phyloP scores from a whole-genome alignment of 1,139 yeast species.

The Diutina pseudorugosa region DNA sequence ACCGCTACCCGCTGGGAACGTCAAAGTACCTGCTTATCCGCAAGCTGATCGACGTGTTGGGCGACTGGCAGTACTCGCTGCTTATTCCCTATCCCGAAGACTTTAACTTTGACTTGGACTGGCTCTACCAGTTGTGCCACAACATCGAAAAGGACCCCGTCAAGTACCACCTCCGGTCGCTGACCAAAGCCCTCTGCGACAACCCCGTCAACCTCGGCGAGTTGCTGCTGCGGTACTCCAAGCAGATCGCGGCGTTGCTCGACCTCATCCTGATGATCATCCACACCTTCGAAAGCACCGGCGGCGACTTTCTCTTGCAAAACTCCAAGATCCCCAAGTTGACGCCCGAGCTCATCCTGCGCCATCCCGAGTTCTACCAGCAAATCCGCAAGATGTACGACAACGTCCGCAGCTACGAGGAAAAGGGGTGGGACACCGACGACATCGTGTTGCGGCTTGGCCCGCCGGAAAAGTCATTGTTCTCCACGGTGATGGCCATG shows the following conservation, averaged over 20 bases:
- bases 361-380: constrained; percentile 14
- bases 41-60: constrained; percentile 24
- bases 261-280: constrained; percentile 19
- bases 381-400: constrained; percentile 14
- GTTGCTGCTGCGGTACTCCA: constrained; percentile 16
- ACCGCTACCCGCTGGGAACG: constrained; percentile 43
- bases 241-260: constrained; percentile 16
- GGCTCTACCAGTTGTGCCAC: constrained; percentile 31
- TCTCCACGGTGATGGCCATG: constrained; percentile 4
- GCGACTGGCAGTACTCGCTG: constrained; percentile 17
- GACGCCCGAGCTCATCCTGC: constrained; percentile 15
- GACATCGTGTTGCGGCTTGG: constrained; percentile 27
- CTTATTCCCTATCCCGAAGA: constrained; percentile 14
- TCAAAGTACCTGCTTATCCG: constrained; percentile 35
- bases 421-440: constrained; percentile 27
- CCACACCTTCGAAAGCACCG: constrained; percentile 21
- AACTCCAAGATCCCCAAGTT: constrained; percentile 34
- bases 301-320: constrained; percentile 25
- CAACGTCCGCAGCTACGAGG: constrained; percentile 20
- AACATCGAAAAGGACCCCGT: constrained; percentile 38
- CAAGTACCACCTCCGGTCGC: constrained; percentile 35
- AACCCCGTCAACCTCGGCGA: constrained; percentile 27
- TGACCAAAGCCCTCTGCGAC: constrained; percentile 23
- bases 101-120: constrained; percentile 17
- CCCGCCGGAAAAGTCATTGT: neutral